Conservation (phyloP, 441 rosid species). For the Eruca vesicaria region DNA sequence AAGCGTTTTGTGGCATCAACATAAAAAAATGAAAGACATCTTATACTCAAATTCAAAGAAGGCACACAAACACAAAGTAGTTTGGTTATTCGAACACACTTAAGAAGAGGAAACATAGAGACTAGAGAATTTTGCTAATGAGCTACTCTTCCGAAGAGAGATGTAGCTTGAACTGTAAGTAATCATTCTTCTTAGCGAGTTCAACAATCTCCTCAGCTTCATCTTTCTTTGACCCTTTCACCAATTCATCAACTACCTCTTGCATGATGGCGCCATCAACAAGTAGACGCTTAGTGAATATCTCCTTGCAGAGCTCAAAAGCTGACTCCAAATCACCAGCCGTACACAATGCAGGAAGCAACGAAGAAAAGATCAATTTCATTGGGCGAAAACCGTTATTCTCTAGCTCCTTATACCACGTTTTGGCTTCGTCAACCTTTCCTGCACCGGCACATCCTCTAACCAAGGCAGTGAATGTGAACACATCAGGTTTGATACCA, state of each 20-base stretch:
- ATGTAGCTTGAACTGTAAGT: slow-evolving; percentile 36
- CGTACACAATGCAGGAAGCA: slow-evolving; percentile 50
- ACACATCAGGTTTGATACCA: slow-evolving; percentile 42
- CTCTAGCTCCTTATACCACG: slow-evolving; percentile 48
- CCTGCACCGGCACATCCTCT: slow-evolving; percentile 46
- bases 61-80: slow-evolving; percentile 14
- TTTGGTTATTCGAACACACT: slow-evolving; percentile 11
- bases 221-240: slow-evolving; percentile 42
- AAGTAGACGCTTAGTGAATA: slow-evolving; percentile 32
- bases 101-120: neutral
- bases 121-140: neutral
- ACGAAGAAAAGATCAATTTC: slow-evolving; percentile 33
- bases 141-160: slow-evolving; percentile 35
- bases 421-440: slow-evolving; percentile 49
- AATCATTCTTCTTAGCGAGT: slow-evolving; percentile 43
- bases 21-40: neutral
- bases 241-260: slow-evolving; percentile 55
- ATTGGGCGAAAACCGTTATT: slow-evolving; percentile 40
- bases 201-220: slow-evolving; percentile 60
- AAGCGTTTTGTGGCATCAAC: neutral
- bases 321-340: slow-evolving; percentile 57
- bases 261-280: slow-evolving; percentile 45
- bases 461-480: slow-evolving; percentile 49
- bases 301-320: slow-evolving; percentile 45
- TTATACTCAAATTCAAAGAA: neutral